Conservation (phyloP, 176 grass and related monocot species). For the Eleusine indica region DNA sequence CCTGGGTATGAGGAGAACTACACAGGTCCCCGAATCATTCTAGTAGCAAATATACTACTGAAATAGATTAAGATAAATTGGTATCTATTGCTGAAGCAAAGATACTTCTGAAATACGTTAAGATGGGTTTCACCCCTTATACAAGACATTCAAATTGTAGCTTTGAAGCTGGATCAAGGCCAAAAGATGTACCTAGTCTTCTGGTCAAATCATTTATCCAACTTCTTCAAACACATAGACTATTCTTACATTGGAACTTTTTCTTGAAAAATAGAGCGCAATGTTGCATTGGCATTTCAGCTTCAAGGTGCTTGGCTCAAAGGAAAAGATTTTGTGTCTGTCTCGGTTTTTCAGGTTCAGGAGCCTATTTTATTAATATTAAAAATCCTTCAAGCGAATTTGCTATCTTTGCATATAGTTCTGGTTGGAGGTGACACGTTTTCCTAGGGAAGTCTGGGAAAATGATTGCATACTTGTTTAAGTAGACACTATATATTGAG, state of each 20-base stretch:
- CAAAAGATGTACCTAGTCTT: conserved; percentile 63
- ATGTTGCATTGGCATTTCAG: too few species aligned
- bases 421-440: too few species aligned
- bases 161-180: conserved; percentile 38
- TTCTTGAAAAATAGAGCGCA: conserved; percentile 40
- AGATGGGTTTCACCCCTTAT: conserved; percentile 52
- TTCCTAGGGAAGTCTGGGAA: too few species aligned
- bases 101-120: too few species aligned
- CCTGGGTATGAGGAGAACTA: conserved; percentile 1
- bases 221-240: conserved; percentile 13
- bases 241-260: conserved; percentile 20
- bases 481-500: neutral
- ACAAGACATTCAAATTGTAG: conserved; percentile 63
- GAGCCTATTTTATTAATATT: too few species aligned
- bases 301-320: too few species aligned
- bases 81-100: conserved; percentile 60
- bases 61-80: conserved; percentile 77
- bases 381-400: too few species aligned
- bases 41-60: conserved; percentile 59
- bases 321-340: too few species aligned
- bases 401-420: too few species aligned
- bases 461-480: too few species aligned
- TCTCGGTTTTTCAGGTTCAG: too few species aligned
- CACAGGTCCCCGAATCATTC: conserved; percentile 24
- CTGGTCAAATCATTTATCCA: conserved; percentile 22